phyloP scores from a whole-genome alignment of 257 asterid genomes.

The Cinchona pubescens region DNA sequence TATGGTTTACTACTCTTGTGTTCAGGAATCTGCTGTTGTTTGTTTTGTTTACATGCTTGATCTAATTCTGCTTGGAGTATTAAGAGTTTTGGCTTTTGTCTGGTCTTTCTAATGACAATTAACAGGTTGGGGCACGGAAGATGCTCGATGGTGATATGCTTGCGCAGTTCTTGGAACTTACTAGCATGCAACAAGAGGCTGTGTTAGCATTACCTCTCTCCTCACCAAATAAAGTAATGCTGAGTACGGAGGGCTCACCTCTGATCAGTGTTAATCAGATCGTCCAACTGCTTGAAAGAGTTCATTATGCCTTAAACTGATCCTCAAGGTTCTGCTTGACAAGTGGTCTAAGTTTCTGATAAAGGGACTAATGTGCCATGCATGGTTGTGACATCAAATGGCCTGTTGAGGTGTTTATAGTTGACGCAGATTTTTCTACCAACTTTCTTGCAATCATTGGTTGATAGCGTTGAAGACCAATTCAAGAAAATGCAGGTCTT shows the following conservation, averaged over 20 bases:
- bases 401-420: neutral
- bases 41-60: neutral
- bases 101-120: neutral
- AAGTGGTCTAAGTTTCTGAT: neutral
- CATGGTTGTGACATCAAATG: neutral
- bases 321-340: neutral
- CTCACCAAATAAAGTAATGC: constrained; percentile 39
- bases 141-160: constrained; percentile 90
- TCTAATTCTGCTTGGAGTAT: neutral
- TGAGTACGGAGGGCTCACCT: constrained; percentile 39
- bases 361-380: neutral
- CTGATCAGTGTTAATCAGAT: constrained; percentile 59
- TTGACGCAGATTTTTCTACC: neutral
- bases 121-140: constrained; percentile 56
- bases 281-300: constrained; percentile 80
- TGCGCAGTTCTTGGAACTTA: constrained; percentile 86
- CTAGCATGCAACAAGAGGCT: constrained; percentile 89
- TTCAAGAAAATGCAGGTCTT: neutral
- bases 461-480: neutral
- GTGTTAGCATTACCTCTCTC: constrained; percentile 57
- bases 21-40: neutral
- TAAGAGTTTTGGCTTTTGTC: neutral
- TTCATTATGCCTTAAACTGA: constrained; percentile 73
- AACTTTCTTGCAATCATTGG: neutral
- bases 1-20: neutral